Percentiles rank a stretch among this genome's conserved stretches.
phyloP scores from a whole-genome alignment of 2,329 filamentous ascomycete species.

The Clathrospora elynae region DNA sequence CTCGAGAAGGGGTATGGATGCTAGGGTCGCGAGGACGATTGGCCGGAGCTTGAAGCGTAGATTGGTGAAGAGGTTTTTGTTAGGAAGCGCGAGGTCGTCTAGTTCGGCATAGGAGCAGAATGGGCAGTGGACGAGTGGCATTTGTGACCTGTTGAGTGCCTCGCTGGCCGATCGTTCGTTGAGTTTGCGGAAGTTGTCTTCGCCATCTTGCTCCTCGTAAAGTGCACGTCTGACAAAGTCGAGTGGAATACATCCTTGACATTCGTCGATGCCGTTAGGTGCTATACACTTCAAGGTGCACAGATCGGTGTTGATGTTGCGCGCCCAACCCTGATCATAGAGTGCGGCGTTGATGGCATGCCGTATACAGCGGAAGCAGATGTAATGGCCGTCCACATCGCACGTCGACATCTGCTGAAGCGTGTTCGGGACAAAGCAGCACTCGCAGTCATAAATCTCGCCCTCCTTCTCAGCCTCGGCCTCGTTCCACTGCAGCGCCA shows the following conservation, averaged over 20 bases:
- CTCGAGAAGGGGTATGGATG: conserved; percentile 38
- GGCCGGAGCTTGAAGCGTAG: conserved; percentile 42
- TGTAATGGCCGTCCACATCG: conserved; percentile 68
- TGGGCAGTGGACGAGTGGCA: conserved; percentile 82
- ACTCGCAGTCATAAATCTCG: conserved; percentile 71
- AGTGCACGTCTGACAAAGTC: conserved; percentile 76
- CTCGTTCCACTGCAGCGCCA: conserved; percentile 56
- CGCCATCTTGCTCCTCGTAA: conserved; percentile 68
- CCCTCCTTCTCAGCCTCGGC: conserved; percentile 54
- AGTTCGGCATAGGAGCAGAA: conserved; percentile 92
- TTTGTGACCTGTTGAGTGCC: conserved; percentile 70
- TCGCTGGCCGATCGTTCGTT: conserved; percentile 81
- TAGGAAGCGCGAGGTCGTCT: conserved; percentile 57
- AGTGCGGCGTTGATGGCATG: conserved; percentile 83
- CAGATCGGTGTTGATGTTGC: conserved; percentile 72
- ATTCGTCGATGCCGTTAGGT: conserved; percentile 61
- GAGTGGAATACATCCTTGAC: conserved; percentile 72
- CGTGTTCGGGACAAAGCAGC: conserved; percentile 72
- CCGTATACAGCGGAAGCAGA: conserved; percentile 83
- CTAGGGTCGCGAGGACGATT: conserved; percentile 30
- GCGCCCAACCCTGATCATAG: conserved; percentile 90
- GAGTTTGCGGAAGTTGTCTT: conserved; percentile 73
- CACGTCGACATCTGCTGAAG: conserved; percentile 80
- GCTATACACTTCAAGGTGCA: conserved; percentile 85
- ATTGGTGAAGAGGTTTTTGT: conserved; percentile 30